Base-by-base conservation (phyloP, 1,284 basidiomycete species). In the Mycosarcoma maydis region DNA sequence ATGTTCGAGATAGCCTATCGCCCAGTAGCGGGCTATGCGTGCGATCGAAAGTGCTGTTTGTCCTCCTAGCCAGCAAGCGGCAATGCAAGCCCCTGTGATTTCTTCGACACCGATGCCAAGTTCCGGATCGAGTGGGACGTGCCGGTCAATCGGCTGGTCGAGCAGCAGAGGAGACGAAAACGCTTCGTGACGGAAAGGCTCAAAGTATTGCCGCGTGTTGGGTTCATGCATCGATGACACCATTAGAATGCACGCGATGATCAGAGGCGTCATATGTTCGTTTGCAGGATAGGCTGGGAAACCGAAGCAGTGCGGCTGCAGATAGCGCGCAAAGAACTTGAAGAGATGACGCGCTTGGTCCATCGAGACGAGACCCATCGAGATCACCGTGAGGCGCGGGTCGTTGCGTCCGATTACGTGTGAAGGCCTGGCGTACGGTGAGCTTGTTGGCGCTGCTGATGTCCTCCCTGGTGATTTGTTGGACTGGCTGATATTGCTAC, bases 71-170 rank as follows among this genome's bases (percentile, higher is more conserved):
- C 74, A 78, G 29, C 57, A 68, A 8, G 67, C 65, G 7, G 73
- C 75, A 10, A 76, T 71, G 47, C 74, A 77, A 4, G 72, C 75
- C 8, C 75, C 75, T 3, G 71, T 77, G 48, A 78, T 78, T 54
- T 78, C 76, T 47, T 78, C 76, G 11, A 78, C 75, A 11, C 76
- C 76, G 32, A 78, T 73, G 30, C 76, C 76, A 6, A 77, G 59
- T 48, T 78, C 76, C 6, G 75, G 76, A 39, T 78, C 72, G 20
- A 78, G 70, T 7, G 61, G 46, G 13, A 55, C 62, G 23, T 52
- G 29, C 4, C 46, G 58, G 29, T 69, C 46, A 46, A 75, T 64
- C 13, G 53, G 54, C 42, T 72, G 65, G 19, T 72, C 65, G n/a
- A 72, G 51, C 7, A 62, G 32, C 17, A 75, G 47, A 4, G 66